Base-by-base conservation (phyloP, 371 early-diverging fungal genomes). In the Mucor circinelloides region DNA sequence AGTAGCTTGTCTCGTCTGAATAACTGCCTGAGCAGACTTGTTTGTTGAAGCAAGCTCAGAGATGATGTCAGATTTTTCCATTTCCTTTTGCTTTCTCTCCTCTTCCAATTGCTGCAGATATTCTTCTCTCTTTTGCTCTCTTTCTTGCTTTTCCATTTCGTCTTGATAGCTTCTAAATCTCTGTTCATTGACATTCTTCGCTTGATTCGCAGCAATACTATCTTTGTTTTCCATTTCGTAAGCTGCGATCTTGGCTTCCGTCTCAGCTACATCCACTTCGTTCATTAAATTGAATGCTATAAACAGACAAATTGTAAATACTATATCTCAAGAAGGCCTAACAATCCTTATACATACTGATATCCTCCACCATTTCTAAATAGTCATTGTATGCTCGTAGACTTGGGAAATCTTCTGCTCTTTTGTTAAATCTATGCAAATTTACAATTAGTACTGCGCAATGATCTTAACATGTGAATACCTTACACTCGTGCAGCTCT, bases 281-380 rank as follows among this genome's bases (percentile, higher is more conserved):
- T 96, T 90, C 63, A 93, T 88, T 30, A 95, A 79, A 72, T 94
- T 95, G 73, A 94, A 94, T 1, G 94, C 91, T 91, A 72, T 21
- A 44, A 2, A 48, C 32, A 21, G 48, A 3, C 32, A 56, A 19
- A 21, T 13, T 13, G 36, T 36, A 30, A 6, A 34, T 23, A 28
- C 25, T 5, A 57, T 19, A 25, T 31, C 5, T 56, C 4, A 32
- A n/a, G 27, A 34, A 55, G 23, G 13, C 10, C 36, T 13, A 36
- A 28, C 60, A 27, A 10, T 27, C 25, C 23, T 27, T n/a, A 2
- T 13, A 74, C 88, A 65, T 82, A 91, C 93, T 89, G 34, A 97
- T 85, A 48, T 94, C 93, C 73, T 97, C 97, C 0, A 97, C 91
- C 69, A 91, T 91, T 72, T 98, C 97, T 31, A 97, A 70, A 68